phyloP scores from a whole-genome alignment of 495 filamentous ascomycete species.

The Penicillium silybi region DNA sequence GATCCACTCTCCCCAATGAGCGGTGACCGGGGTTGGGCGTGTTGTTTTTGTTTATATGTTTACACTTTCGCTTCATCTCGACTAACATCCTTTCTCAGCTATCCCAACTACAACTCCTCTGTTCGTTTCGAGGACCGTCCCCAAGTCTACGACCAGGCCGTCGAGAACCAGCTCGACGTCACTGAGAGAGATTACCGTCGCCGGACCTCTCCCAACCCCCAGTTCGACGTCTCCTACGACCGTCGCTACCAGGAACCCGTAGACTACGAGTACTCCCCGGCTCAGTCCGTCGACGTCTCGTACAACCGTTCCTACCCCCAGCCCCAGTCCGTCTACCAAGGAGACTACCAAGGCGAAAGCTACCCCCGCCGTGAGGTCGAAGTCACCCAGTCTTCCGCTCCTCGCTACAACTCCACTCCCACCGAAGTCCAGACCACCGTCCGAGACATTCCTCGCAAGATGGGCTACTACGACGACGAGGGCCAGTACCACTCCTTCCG shows the following conservation, averaged over 20 bases:
- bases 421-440: conserved; percentile 40
- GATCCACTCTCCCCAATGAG: conserved; percentile 29
- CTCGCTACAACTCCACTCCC: conserved; percentile 35
- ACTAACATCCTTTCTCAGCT: conserved; percentile 30
- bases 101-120: conserved; percentile 53
- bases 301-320: conserved; percentile 27
- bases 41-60: conserved; percentile 32
- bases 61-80: conserved; percentile 16
- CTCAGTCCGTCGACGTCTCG: conserved; percentile 24
- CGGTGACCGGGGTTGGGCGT: conserved; percentile 23
- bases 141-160: conserved; percentile 49
- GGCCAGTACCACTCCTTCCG: conserved; percentile 94
- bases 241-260: conserved; percentile 38
- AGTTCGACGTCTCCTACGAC: conserved; percentile 57
- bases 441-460: conserved; percentile 55
- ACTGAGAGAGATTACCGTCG: conserved; percentile 83
- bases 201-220: conserved; percentile 67
- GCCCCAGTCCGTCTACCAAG: conserved; percentile 19
- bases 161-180: conserved; percentile 66
- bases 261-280: conserved; percentile 28
- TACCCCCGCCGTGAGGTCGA: conserved; percentile 38
- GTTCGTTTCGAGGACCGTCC: conserved; percentile 52
- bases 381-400: conserved; percentile 47
- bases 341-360: conserved; percentile 24
- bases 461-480: conserved; percentile 99